Percentiles rank a stretch among this genome's conserved stretches.
Conservation (phyloP, 768 basidiomycete species). For the Suillus clintonianus region DNA sequence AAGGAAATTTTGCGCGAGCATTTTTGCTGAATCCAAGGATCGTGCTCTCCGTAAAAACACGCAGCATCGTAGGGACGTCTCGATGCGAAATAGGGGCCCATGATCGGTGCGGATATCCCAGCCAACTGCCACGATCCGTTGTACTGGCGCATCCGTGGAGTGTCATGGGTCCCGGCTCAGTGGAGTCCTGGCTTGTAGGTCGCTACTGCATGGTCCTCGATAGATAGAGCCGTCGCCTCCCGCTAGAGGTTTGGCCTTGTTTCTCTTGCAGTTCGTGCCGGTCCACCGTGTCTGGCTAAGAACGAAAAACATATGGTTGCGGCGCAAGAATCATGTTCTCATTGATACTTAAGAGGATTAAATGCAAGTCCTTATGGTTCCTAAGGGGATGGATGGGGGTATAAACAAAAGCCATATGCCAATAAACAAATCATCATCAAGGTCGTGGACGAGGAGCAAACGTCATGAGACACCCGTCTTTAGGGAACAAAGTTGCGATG, state of each 20-base stretch:
- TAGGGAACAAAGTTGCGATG: conserved; percentile 96
- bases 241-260: too few relatives aligned
- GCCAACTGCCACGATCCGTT: background rate
- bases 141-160: too few relatives aligned
- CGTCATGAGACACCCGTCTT: conserved; percentile 84
- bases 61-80: background rate
- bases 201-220: too few relatives aligned
- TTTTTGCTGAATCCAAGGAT: background rate
- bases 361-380: conserved; percentile 9
- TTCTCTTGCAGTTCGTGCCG: too few relatives aligned
- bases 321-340: background rate
- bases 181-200: too few relatives aligned
- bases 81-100: background rate
- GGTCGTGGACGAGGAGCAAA: conserved; percentile 59
- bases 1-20: background rate
- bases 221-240: too few relatives aligned
- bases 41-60: background rate
- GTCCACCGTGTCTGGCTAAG: background rate
- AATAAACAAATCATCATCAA: background rate
- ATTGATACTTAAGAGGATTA: conserved; percentile 10
- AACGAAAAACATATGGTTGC: background rate
- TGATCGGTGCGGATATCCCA: background rate
- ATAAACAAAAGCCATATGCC: too few relatives aligned
- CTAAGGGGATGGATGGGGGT: too few relatives aligned
- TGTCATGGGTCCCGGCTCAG: too few relatives aligned